Evolutionary conservation across 1,139 yeast genomes (phyloP).

Genomic region (Taphrina flavorubra): DNA sequence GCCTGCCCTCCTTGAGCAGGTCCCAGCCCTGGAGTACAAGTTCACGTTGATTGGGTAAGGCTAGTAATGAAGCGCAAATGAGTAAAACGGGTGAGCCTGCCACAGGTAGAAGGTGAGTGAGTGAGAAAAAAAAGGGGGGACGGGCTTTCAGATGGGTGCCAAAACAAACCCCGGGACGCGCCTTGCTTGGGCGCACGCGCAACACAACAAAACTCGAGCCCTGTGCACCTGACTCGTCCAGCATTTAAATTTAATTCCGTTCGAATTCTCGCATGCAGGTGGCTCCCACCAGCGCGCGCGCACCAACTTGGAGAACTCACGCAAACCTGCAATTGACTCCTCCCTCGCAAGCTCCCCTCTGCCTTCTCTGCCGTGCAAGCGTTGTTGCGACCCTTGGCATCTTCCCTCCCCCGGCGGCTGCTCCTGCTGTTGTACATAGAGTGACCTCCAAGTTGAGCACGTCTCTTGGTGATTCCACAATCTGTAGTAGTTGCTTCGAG

Average conservation of each 20-base stretch:
- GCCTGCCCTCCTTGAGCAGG: no score
- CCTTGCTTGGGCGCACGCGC: no score
- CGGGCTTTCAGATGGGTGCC: background rate
- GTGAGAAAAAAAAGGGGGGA: background rate
- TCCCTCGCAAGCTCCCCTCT: background rate
- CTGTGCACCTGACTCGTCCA: background rate
- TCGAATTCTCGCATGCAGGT: no score
- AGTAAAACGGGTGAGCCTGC: no score
- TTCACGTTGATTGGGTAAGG: background rate
- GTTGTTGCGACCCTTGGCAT: constrained; percentile 12
- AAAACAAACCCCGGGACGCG: constrained; percentile 9
- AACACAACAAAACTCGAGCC: background rate
- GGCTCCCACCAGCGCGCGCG: no score
- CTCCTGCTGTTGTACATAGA: background rate
- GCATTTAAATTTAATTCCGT: no score
- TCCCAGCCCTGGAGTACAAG: no score
- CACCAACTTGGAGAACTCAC: no score
- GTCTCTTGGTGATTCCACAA: background rate
- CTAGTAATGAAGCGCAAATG: background rate
- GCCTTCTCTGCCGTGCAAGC: background rate
- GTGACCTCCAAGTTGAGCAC: background rate
- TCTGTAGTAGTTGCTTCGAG: constrained; percentile 26
- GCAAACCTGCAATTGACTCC: no score
- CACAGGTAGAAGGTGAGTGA: background rate
- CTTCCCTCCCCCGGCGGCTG: no score